phyloP scores from a whole-genome alignment of 306 rosid species.

The Prunus armeniaca region DNA sequence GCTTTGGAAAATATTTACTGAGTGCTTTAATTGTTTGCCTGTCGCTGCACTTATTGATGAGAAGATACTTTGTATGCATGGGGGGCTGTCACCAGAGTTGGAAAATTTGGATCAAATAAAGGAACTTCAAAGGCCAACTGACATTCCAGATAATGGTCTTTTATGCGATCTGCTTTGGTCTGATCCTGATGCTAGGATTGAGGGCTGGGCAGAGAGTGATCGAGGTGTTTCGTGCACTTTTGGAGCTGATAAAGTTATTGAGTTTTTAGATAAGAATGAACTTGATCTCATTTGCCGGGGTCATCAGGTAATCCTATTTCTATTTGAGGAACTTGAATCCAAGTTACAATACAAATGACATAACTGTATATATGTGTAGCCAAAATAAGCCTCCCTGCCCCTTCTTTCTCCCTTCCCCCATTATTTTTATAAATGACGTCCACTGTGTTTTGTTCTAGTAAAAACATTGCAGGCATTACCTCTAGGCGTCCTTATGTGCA shows the following conservation, averaged over 20 bases:
- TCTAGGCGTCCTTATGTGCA: background rate
- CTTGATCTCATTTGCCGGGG: conserved; percentile 85
- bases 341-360: background rate
- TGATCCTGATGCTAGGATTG: conserved; percentile 58
- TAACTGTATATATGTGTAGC: background rate
- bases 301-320: conserved; percentile 59
- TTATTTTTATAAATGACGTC: background rate
- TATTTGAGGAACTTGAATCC: background rate
- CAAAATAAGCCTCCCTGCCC: background rate
- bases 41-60: conserved; percentile 74
- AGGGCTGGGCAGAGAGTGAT: conserved; percentile 75
- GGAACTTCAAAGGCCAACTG: conserved; percentile 62
- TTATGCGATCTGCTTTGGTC: conserved; percentile 89
- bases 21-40: conserved; percentile 83
- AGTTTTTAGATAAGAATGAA: conserved; percentile 68
- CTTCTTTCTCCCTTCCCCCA: background rate
- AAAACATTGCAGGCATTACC: background rate
- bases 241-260: conserved; percentile 54
- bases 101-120: conserved; percentile 63
- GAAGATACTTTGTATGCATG: conserved; percentile 84
- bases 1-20: conserved; percentile 82
- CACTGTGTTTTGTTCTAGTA: background rate
- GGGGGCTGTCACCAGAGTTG: conserved; percentile 78
- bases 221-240: conserved; percentile 73
- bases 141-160: conserved; percentile 73